Base-by-base conservation (phyloP, 441 rosid genomes). In the Populus hybrid region DNA sequence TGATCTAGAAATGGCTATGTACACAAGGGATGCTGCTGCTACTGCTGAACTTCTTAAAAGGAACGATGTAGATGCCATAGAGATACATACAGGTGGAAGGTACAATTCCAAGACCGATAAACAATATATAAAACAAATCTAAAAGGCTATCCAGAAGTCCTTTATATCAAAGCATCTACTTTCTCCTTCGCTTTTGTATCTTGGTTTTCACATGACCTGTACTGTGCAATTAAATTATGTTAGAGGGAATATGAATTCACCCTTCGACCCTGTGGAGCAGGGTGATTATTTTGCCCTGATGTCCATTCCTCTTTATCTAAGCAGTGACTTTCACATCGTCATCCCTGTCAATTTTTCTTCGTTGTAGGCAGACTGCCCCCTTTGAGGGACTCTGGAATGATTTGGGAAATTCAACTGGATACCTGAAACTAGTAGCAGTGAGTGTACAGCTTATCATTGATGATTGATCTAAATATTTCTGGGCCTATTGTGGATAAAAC, bases 61-160 rank as follows among this genome's bases (percentile, higher is more conserved):
- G 77, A 71, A 79, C 9, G 85, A 85, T 76, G 88, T 90, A 0
- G 92, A 90, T 72, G 91, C 92, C 59, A 77, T 90, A 70, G 94
- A 90, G 87, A 89, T 90, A 67, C 94, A 87, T 79, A 89, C 92
- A 32, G 86, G 86, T 66, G 92, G 92, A 80, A 90, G 91, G 89
- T 86, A 74, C 3, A 38, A 36, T 70, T 76, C 66, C 66, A 32
- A 16, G 35, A 26, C 6, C 14, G 65, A 69, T 28, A 20, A 72
- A 76, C 28, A 3, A 21, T 8, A 11, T 20, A 26, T 9, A 28
- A 74, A 24, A 6, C 32, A 26, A 35, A 28, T 10, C 50, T 10
- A 38, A 26, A 8, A 16, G 21, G 77, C 65, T 74, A 21, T 35
- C 10, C 35, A 14, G 24, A 74, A 50, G 16, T 63, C n/a, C n/a